These are phyloP conservation scores for Neofusicoccum parvum DNA, from an alignment of 2,329 filamentous ascomycete species.

Conservation along the genomic window DNA sequence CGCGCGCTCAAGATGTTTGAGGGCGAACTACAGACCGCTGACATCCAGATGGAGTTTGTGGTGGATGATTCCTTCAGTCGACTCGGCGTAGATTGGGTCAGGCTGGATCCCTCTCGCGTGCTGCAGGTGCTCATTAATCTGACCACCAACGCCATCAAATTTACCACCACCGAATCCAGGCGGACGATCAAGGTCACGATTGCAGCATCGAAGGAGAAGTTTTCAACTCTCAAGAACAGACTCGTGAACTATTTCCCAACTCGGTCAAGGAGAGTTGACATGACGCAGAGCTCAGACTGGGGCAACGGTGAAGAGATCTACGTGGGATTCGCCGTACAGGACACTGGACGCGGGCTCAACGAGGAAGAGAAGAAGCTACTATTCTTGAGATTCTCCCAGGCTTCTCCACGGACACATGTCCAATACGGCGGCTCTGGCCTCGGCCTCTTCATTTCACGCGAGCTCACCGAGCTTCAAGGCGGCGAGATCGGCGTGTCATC, in stretches of 20 bases:
- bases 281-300: slow-evolving; percentile 64
- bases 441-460: slow-evolving; percentile 76
- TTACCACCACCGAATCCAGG: slow-evolving; percentile 66
- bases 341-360: slow-evolving; percentile 74
- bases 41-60: slow-evolving; percentile 67
- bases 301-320: slow-evolving; percentile 66
- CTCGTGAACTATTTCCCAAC: slow-evolving; percentile 65
- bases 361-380: slow-evolving; percentile 72
- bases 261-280: slow-evolving; percentile 51
- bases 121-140: slow-evolving; percentile 81
- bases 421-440: slow-evolving; percentile 79
- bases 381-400: slow-evolving; percentile 79
- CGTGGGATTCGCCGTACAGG: slow-evolving; percentile 72
- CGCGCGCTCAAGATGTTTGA: slow-evolving; percentile 77
- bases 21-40: slow-evolving; percentile 69
- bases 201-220: slow-evolving; percentile 62
- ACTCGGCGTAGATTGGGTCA: slow-evolving; percentile 66
- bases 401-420: slow-evolving; percentile 73
- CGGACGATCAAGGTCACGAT: slow-evolving; percentile 68
- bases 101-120: slow-evolving; percentile 72
- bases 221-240: slow-evolving; percentile 44
- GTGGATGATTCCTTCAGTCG: slow-evolving; percentile 64
- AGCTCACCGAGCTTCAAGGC: slow-evolving; percentile 78
- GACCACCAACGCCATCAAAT: slow-evolving; percentile 80
- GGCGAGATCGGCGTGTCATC: slow-evolving; percentile 77